Conservation (phyloP, 208 protist species). For the Trypanosomatidae sp. region DNA sequence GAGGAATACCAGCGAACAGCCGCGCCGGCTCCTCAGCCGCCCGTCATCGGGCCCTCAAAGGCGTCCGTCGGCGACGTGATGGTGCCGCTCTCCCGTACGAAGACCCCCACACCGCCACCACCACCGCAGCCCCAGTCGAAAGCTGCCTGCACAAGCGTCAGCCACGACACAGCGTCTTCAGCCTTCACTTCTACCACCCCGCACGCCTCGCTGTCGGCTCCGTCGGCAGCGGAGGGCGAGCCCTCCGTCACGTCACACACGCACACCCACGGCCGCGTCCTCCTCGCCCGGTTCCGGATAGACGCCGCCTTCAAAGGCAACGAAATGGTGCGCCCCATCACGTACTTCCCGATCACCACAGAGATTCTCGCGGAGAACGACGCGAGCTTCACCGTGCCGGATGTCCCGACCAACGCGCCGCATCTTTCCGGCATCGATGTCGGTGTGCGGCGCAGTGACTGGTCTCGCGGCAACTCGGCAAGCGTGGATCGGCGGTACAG, state of each 20-base stretch:
- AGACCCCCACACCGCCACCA: neutral
- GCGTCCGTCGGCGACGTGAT: neutral
- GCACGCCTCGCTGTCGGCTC: slow-evolving; percentile 1
- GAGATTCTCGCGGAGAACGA: slow-evolving; percentile 52
- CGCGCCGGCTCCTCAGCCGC: neutral
- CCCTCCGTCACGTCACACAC: slow-evolving; percentile 7
- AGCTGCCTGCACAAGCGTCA: neutral
- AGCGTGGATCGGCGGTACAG: slow-evolving; percentile 82
- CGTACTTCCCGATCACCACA: slow-evolving; percentile 73
- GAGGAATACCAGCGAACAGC: slow-evolving; percentile 27
- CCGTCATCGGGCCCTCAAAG: neutral
- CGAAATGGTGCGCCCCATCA: slow-evolving; percentile 60
- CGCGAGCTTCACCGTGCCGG: slow-evolving; percentile 37
- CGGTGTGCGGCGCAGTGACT: slow-evolving; percentile 55
- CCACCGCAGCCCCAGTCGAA: neutral
- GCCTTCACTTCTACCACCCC: neutral
- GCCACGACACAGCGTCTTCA: neutral
- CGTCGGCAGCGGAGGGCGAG: slow-evolving; percentile 7
- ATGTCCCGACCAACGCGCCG: slow-evolving; percentile 42
- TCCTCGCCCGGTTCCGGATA: slow-evolving; percentile 51
- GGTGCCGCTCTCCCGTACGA: neutral
- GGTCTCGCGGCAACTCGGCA: slow-evolving; percentile 43
- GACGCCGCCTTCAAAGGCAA: slow-evolving; percentile 47
- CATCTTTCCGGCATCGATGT: slow-evolving; percentile 42
- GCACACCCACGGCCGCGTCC: slow-evolving; percentile 17